Conservation (phyloP, 148 eudicot species). For the Pouteria glomerata region DNA sequence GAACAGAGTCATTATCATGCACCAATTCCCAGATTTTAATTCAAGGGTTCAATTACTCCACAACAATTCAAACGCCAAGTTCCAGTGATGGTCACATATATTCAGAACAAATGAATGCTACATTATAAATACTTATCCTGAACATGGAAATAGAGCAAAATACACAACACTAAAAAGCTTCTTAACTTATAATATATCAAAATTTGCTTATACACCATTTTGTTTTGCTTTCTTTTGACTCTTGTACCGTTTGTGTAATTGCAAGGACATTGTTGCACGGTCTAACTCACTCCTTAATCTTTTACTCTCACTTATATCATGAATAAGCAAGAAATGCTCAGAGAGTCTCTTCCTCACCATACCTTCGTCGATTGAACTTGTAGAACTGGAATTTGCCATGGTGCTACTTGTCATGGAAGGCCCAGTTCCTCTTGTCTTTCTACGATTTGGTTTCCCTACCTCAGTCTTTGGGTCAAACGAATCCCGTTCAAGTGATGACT, state of each 20-base stretch:
- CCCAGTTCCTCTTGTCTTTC: constrained; percentile 41
- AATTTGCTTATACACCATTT: no score
- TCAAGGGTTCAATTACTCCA: no score
- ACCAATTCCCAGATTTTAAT: no score
- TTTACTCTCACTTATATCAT: constrained; percentile 55
- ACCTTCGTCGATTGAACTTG: constrained; percentile 39
- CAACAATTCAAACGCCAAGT: no score
- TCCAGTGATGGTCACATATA: no score
- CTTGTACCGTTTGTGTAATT: constrained; percentile 52
- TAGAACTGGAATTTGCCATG: constrained; percentile 11
- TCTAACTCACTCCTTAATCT: constrained; percentile 56
- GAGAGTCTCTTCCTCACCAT: constrained; percentile 57
- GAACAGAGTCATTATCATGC: no score
- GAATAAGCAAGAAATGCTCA: constrained; percentile 51
- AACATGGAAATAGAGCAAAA: no score
- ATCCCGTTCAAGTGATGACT: constrained; percentile 54
- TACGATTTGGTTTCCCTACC: constrained; percentile 33
- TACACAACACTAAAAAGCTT: no score
- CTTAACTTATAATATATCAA: no score
- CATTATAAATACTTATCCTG: no score
- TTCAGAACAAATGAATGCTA: no score
- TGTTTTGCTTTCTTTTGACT: constrained; percentile 27
- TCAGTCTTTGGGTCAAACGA: constrained; percentile 29
- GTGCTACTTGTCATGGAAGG: constrained; percentile 12
- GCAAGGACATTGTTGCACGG: constrained; percentile 33